Evolutionary conservation across 2,329 filamentous ascomycete genomes (phyloP).

Genomic region (Lachnellula hyalina): DNA sequence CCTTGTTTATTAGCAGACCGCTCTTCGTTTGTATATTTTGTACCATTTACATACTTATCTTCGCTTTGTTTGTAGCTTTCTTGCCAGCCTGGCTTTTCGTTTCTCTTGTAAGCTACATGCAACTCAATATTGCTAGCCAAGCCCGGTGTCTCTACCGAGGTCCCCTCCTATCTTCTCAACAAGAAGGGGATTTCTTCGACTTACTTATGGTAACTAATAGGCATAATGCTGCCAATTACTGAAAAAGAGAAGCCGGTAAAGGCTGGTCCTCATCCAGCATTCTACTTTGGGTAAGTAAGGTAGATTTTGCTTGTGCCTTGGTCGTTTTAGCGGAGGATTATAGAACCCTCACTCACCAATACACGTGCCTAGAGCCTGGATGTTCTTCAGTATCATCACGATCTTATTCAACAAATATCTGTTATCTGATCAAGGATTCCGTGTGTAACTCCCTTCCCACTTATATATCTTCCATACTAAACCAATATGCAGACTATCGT

Average conservation of each 20-base stretch:
- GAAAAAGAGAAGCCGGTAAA: background rate
- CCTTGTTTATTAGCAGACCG: too few relatives aligned
- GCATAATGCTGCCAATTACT: conserved; percentile 1
- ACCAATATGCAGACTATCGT: conserved; percentile 10
- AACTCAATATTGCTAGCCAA: too few relatives aligned
- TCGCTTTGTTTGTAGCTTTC: too few relatives aligned
- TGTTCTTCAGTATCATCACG: conserved; percentile 80
- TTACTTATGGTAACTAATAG: too few relatives aligned
- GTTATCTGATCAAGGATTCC: conserved; percentile 75
- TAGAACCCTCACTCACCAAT: background rate
- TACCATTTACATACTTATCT: too few relatives aligned
- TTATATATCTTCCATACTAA: background rate
- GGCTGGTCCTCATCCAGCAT: conserved; percentile 51
- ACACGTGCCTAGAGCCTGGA: conserved; percentile 65
- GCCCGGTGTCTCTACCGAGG: too few relatives aligned
- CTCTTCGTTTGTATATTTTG: too few relatives aligned
- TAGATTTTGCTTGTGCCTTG: background rate
- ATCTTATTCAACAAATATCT: conserved; percentile 99
- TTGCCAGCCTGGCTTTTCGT: too few relatives aligned
- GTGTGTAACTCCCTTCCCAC: conserved; percentile 34
- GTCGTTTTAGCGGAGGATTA: background rate
- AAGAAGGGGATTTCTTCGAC: too few relatives aligned
- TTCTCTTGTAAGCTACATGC: too few relatives aligned
- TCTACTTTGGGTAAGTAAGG: conserved; percentile 65
- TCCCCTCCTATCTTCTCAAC: too few relatives aligned